phyloP scores from a whole-genome alignment of 331 rosid species.

The Arachis monticola region DNA sequence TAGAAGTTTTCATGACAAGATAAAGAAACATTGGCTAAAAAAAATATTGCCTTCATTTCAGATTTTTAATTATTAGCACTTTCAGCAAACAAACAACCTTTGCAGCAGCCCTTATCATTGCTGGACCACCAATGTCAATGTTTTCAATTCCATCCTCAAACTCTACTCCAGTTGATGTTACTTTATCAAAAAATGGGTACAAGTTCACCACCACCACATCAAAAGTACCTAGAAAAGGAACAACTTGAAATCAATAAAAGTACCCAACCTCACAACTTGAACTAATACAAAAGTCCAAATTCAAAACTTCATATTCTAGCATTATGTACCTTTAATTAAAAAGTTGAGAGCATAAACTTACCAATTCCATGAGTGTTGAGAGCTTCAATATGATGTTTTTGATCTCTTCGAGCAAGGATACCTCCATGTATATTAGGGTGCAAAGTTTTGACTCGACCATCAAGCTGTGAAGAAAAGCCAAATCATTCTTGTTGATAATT shows the following conservation, averaged over 20 bases:
- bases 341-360: constrained; percentile 40
- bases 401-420: constrained; percentile 93
- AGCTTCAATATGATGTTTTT: constrained; percentile 85
- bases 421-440: constrained; percentile 93
- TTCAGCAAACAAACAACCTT: constrained; percentile 63
- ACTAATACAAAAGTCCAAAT: constrained; percentile 12
- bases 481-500: constrained; percentile 6
- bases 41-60: constrained; percentile 5
- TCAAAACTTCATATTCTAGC: not conserved
- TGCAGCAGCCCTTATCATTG: constrained; percentile 97
- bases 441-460: constrained; percentile 93
- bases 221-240: constrained; percentile 67
- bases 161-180: constrained; percentile 71
- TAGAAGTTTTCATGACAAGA: not conserved
- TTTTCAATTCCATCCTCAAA: constrained; percentile 96
- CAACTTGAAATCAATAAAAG: constrained; percentile 25
- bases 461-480: constrained; percentile 63
- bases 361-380: constrained; percentile 85
- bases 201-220: constrained; percentile 93
- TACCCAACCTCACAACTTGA: constrained; percentile 19
- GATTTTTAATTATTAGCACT: not conserved
- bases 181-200: constrained; percentile 88
- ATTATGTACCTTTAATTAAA: not conserved
- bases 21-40: not conserved
- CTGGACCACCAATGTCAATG: constrained; percentile 97